These are phyloP conservation scores for Halteria grandinella DNA, from an alignment of 73 alveolate genomes.

Conservation along the genomic window DNA sequence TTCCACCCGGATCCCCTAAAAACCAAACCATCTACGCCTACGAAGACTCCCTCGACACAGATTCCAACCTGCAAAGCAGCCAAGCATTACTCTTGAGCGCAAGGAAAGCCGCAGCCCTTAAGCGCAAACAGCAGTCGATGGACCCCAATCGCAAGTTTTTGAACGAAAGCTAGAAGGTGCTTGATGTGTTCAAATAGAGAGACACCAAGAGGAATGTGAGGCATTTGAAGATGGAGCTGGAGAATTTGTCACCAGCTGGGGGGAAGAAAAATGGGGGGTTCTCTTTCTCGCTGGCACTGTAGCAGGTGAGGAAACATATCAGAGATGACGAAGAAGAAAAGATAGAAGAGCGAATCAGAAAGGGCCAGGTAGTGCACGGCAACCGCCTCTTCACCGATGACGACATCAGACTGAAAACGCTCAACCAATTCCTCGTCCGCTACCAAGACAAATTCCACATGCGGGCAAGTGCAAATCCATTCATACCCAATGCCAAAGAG, in stretches of 20 bases:
- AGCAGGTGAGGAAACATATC: no score
- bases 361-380: background rate
- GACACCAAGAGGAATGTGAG: background rate
- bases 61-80: background rate
- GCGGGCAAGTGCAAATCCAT: background rate
- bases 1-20: background rate
- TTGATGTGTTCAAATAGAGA: background rate
- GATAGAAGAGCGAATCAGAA: background rate
- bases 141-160: background rate
- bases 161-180: background rate
- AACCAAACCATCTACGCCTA: background rate
- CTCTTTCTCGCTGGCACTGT: conserved; percentile 5
- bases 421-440: background rate
- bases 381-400: background rate
- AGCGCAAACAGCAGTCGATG: no score
- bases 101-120: no score
- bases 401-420: background rate
- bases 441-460: conserved; percentile 6
- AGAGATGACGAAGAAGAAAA: no score
- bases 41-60: background rate
- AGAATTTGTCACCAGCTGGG: background rate
- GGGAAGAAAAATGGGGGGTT: background rate
- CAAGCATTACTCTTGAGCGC: no score
- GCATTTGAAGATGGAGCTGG: background rate
- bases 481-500: background rate